Evolutionary conservation across 2,329 filamentous ascomycete species (phyloP).

Genomic region (Fusarium napiforme): DNA sequence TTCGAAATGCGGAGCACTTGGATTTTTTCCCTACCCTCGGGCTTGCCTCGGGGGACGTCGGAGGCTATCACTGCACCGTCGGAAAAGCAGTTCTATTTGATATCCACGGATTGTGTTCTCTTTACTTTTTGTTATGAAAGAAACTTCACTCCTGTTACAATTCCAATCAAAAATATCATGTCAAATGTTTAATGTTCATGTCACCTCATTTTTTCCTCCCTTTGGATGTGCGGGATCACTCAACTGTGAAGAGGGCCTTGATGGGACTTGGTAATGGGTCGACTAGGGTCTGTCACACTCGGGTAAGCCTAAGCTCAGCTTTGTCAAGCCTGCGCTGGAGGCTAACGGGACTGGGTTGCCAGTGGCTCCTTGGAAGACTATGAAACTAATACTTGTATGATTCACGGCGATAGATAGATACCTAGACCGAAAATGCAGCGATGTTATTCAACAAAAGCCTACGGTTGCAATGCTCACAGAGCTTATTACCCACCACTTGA

Average conservation of each 20-base stretch:
- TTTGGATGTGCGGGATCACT: slow-evolving; percentile 23
- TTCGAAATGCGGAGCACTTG: slow-evolving; percentile 46
- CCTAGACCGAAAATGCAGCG: slow-evolving; percentile 15
- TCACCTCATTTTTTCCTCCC: not conserved
- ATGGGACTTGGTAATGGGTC: slow-evolving; percentile 12
- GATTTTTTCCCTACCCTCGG: slow-evolving; percentile 47
- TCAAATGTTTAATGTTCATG: slow-evolving; percentile 22
- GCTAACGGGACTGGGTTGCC: slow-evolving; percentile 1
- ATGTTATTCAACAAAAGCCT: not conserved
- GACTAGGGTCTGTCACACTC: slow-evolving; percentile 16
- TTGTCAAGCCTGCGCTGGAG: slow-evolving; percentile 7
- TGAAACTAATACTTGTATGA: slow-evolving; percentile 29
- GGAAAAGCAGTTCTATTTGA: slow-evolving; percentile 41
- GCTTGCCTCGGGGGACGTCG: slow-evolving; percentile 44
- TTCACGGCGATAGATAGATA: slow-evolving; percentile 30
- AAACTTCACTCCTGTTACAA: slow-evolving; percentile 44
- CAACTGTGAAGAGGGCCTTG: slow-evolving; percentile 12
- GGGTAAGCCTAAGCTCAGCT: slow-evolving; percentile 10
- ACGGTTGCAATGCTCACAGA: slow-evolving; percentile 1
- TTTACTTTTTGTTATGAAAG: slow-evolving; percentile 30
- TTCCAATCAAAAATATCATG: slow-evolving; percentile 31
- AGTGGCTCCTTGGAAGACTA: slow-evolving; percentile 13
- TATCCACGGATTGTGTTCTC: slow-evolving; percentile 30
- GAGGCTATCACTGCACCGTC: slow-evolving; percentile 33
- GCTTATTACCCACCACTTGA: slow-evolving; percentile 6